Evolutionary conservation across 768 basidiomycete species (phyloP).

Genomic region (Melanogaster broomeanus): DNA sequence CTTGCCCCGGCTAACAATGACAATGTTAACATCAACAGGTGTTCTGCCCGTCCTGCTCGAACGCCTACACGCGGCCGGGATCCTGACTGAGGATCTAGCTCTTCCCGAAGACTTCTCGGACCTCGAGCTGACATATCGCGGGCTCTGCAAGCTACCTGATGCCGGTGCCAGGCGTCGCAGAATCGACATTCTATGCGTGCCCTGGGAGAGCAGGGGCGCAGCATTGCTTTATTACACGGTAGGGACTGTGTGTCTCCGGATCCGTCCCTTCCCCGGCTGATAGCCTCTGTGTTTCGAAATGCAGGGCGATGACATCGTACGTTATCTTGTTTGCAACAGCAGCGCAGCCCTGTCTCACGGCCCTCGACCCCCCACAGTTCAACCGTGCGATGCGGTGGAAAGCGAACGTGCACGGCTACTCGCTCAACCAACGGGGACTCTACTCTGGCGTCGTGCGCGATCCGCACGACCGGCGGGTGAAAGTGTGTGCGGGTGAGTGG

Average conservation of each 20-base stretch:
- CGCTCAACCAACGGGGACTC: slow-evolving; percentile 86
- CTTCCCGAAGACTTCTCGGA: slow-evolving; percentile 66
- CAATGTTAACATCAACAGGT: too few species aligned
- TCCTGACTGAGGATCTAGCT: slow-evolving; percentile 82
- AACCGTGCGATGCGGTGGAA: slow-evolving; percentile 87
- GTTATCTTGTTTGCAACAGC: slow-evolving; percentile 23
- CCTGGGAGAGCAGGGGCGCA: slow-evolving; percentile 77
- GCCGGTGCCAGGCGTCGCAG: slow-evolving; percentile 56
- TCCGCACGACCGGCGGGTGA: slow-evolving; percentile 58
- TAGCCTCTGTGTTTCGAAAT: not conserved
- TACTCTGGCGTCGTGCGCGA: slow-evolving; percentile 74
- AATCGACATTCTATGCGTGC: slow-evolving; percentile 85
- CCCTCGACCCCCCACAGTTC: slow-evolving; percentile 68
- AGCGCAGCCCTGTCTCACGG: not conserved
- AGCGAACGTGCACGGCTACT: slow-evolving; percentile 78
- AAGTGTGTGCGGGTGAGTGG: slow-evolving; percentile 59
- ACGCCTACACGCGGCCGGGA: slow-evolving; percentile 52
- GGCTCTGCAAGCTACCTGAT: slow-evolving; percentile 65
- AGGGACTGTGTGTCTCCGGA: slow-evolving; percentile 27
- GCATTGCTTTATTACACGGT: slow-evolving; percentile 93
- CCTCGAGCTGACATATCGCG: slow-evolving; percentile 80
- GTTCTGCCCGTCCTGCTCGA: slow-evolving; percentile 60
- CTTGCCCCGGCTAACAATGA: not conserved
- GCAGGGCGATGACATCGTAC: slow-evolving; percentile 87
- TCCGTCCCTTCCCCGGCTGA: not conserved